Evolutionary conservation across 179 eudicot species (phyloP).

Genomic region (Corrigiola litoralis): DNA sequence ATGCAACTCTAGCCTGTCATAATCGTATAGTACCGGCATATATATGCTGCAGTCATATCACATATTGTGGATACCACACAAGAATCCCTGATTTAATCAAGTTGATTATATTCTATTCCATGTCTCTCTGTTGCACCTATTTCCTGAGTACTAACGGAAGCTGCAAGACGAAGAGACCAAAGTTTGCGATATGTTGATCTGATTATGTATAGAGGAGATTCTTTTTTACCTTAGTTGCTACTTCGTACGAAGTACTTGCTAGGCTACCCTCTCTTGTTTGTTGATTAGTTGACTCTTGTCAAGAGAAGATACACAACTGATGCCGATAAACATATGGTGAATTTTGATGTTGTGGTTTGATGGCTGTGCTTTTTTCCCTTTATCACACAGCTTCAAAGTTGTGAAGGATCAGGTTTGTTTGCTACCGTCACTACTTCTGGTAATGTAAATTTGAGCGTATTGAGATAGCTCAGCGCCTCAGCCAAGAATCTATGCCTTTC

Average conservation of each 20-base stretch:
- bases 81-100: constrained; percentile 6
- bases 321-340: background rate
- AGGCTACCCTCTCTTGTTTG: background rate
- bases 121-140: background rate
- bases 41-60: constrained; percentile 6
- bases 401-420: too few species aligned
- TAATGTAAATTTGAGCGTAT: too few species aligned
- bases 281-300: background rate
- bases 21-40: background rate
- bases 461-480: too few species aligned
- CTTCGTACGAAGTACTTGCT: too few species aligned
- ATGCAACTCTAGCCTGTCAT: background rate
- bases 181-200: background rate
- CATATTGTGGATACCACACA: constrained; percentile 1
- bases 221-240: constrained; percentile 6
- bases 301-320: constrained; percentile 4
- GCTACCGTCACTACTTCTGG: too few species aligned
- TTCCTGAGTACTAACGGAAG: background rate
- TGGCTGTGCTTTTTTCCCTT: background rate
- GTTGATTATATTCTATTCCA: background rate
- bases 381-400: constrained; percentile 12
- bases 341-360: constrained; percentile 3
- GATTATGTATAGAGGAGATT: constrained; percentile 22
- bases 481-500: too few species aligned
- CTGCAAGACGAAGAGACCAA: background rate